Evolutionary conservation across 306 rosid species (phyloP).

Genomic region (Inga leiocalycina): DNA sequence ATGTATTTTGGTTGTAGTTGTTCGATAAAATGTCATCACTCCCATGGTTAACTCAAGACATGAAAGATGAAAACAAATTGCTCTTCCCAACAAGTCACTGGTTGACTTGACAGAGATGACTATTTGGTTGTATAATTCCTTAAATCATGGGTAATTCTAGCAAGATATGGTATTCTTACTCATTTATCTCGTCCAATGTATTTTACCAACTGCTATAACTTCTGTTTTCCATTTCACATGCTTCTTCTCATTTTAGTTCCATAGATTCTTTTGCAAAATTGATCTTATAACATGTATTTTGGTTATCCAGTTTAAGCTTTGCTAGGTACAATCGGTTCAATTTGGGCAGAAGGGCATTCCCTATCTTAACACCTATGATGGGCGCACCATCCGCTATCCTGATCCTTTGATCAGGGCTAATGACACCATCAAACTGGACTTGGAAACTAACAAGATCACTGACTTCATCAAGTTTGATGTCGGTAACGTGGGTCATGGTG

Average conservation of each 20-base stretch:
- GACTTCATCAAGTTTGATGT: constrained; percentile 77
- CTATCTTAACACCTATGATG: constrained; percentile 66
- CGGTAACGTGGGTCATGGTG: constrained; percentile 77
- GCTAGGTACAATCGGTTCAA: constrained; percentile 68
- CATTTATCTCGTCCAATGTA: neutral
- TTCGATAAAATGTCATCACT: neutral
- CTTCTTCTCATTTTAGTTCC: neutral
- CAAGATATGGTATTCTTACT: neutral
- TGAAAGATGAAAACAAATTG: neutral
- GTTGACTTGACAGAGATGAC: neutral
- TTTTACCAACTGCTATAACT: neutral
- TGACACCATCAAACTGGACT: constrained; percentile 79
- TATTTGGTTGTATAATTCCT: neutral
- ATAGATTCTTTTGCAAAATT: neutral
- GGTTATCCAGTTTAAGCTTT: constrained; percentile 56
- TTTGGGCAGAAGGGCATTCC: constrained; percentile 79
- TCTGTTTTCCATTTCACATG: neutral
- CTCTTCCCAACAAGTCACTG: neutral
- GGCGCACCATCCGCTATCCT: constrained; percentile 76
- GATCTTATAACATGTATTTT: neutral
- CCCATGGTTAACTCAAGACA: neutral
- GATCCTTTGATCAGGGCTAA: constrained; percentile 77
- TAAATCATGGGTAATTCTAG: neutral
- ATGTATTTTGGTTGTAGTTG: neutral
- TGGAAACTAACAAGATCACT: constrained; percentile 61